A percentile compares a stretch with the other conserved stretches of the same genome.
phyloP scores from a whole-genome alignment of 306 rosid species.

The Casuarina cunninghamiana region DNA sequence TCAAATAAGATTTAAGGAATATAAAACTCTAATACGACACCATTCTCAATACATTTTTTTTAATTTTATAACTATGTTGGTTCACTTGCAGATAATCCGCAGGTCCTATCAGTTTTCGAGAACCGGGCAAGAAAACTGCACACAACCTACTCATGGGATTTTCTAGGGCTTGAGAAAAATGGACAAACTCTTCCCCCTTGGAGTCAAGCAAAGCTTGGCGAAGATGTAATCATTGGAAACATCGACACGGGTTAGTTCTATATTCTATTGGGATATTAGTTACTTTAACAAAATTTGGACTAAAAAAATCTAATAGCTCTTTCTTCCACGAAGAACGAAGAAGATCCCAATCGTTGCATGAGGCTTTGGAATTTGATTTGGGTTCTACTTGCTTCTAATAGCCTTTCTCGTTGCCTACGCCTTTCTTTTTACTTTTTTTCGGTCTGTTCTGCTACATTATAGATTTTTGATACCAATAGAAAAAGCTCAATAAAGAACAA shows the following conservation, averaged over 20 bases:
- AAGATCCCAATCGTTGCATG: not conserved
- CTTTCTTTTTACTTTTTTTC: too few relatives aligned
- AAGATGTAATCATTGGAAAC: constrained; percentile 65
- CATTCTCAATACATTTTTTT: not conserved
- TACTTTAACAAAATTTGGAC: too few relatives aligned
- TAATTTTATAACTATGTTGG: not conserved
- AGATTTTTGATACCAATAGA: too few relatives aligned
- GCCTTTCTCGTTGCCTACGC: not conserved
- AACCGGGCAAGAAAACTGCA: constrained; percentile 42
- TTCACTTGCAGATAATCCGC: constrained; percentile 44
- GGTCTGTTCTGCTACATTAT: too few relatives aligned
- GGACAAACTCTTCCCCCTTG: constrained; percentile 28
- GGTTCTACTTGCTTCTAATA: not conserved
- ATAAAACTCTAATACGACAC: too few relatives aligned
- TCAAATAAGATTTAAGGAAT: too few relatives aligned
- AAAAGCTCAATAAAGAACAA: too few relatives aligned
- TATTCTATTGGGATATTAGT: not conserved
- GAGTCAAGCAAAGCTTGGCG: constrained; percentile 48
- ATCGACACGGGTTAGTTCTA: constrained; percentile 57
- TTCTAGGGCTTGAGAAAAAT: constrained; percentile 45
- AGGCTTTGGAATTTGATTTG: not conserved
- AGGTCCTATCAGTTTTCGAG: constrained; percentile 54
- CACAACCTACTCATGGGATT: constrained; percentile 75
- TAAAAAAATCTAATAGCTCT: not conserved
- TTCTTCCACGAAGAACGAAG: not conserved